A percentile compares a stretch with the other conserved stretches of the same genome.
Evolutionary conservation across 371 early-diverging fungal species (phyloP).

Genomic region (Mucor circinelloides): DNA sequence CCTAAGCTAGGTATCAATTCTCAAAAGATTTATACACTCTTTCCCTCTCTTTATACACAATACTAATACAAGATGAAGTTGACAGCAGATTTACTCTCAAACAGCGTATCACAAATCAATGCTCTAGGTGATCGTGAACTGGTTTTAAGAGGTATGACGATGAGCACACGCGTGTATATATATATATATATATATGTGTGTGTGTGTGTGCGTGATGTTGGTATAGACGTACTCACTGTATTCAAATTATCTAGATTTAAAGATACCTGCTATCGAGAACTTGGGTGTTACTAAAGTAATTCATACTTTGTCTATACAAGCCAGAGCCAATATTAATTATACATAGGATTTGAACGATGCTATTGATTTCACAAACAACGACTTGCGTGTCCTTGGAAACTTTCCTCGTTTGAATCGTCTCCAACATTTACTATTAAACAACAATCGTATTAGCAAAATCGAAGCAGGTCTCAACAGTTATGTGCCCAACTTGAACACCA

Average conservation of each 20-base stretch:
- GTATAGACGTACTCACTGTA: not conserved
- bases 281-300: constrained; percentile 88
- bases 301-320: not conserved
- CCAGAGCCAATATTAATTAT: not conserved
- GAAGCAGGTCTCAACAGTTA: constrained; percentile 62
- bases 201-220: too few species aligned
- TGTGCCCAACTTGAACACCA: constrained; percentile 77
- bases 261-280: constrained; percentile 92
- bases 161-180: not conserved
- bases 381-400: constrained; percentile 80
- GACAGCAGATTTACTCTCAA: constrained; percentile 76
- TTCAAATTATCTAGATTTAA: constrained; percentile 64
- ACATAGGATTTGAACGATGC: constrained; percentile 87
- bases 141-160: constrained; percentile 78
- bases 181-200: not conserved
- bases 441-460: constrained; percentile 86
- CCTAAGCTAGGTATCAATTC: not conserved
- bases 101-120: constrained; percentile 78
- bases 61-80: constrained; percentile 63
- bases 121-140: constrained; percentile 89
- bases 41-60: not conserved
- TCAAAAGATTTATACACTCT: not conserved
- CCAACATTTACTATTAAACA: constrained; percentile 73
- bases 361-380: constrained; percentile 93
- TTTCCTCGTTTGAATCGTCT: constrained; percentile 88